Conservation (phyloP, 345 rosid genomes). For the Iberis pinnata region DNA sequence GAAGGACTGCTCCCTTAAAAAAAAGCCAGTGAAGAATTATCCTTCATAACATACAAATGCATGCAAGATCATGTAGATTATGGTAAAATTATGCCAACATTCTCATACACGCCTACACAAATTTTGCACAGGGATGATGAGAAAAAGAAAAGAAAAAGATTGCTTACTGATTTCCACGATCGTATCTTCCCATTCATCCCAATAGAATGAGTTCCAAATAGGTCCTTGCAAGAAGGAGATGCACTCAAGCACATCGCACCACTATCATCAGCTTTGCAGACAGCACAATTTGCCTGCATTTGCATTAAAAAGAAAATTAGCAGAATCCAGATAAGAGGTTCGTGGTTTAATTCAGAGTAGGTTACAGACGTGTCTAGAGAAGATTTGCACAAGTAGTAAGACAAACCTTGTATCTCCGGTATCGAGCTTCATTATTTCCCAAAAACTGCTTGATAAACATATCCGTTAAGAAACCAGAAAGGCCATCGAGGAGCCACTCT, state of each 20-base stretch:
- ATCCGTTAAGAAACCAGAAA: conserved; percentile 89
- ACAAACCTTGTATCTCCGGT: conserved; percentile 85
- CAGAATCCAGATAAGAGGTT: conserved; percentile 9
- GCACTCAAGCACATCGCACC: conserved; percentile 80
- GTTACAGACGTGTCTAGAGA: conserved; percentile 10
- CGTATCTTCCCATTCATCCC: conserved; percentile 88
- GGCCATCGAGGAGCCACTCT: conserved; percentile 98
- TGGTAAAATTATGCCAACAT: not conserved
- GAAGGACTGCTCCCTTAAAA: conserved; percentile 81
- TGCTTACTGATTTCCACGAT: conserved; percentile 93
- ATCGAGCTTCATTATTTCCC: conserved; percentile 94
- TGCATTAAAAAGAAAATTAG: conserved; percentile 6
- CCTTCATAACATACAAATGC: conserved; percentile 9
- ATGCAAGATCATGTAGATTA: conserved; percentile 10
- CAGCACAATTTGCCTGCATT: conserved; percentile 83
- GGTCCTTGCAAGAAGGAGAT: conserved; percentile 76
- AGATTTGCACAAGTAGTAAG: conserved; percentile 17
- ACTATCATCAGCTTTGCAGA: conserved; percentile 87
- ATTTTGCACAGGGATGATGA: not conserved
- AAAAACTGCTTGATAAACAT: conserved; percentile 79
- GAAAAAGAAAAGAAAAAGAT: conserved; percentile 11
- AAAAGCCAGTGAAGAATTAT: conserved; percentile 19
- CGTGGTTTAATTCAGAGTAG: not conserved
- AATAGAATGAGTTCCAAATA: conserved; percentile 75
- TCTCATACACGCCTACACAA: conserved; percentile 17